Percentiles rank a stretch among this genome's conserved stretches.
Evolutionary conservation across 768 basidiomycete genomes (phyloP).

Genomic region (Podaxis carcinomalis): DNA sequence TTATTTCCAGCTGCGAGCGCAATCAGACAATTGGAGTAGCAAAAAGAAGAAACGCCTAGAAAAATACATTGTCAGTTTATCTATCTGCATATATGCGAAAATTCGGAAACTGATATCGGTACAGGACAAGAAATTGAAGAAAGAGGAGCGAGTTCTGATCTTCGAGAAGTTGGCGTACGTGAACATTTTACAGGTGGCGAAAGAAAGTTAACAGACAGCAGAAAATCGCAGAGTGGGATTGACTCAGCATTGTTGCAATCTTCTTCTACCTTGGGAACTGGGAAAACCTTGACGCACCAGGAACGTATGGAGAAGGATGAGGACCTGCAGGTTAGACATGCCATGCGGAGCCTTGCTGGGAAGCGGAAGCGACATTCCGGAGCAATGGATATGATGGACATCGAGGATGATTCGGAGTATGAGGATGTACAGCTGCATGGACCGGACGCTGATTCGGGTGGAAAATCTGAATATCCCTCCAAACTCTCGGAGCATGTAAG

Average conservation of each 20-base stretch:
- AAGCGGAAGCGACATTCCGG: slow-evolving; percentile 46
- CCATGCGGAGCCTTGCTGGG: slow-evolving; percentile 42
- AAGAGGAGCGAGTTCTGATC: slow-evolving; percentile 75
- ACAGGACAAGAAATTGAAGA: slow-evolving; percentile 89
- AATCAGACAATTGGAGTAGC: slow-evolving; percentile 68
- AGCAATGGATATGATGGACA: slow-evolving; percentile 33
- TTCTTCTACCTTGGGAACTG: slow-evolving; percentile 81
- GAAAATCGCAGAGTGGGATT: slow-evolving; percentile 21
- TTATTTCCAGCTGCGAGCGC: slow-evolving; percentile 35
- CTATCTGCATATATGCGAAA: not conserved
- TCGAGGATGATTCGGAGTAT: slow-evolving; percentile 22
- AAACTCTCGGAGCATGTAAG: not conserved
- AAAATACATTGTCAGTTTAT: slow-evolving; percentile 75
- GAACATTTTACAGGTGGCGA: not conserved
- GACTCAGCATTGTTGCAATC: slow-evolving; percentile 62
- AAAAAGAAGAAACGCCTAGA: slow-evolving; percentile 90
- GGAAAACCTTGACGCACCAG: slow-evolving; percentile 55
- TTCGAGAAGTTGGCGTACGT: slow-evolving; percentile 82
- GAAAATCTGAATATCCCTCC: slow-evolving; percentile 8
- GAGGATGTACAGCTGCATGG: slow-evolving; percentile 23
- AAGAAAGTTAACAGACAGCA: slow-evolving; percentile 1
- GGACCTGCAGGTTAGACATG: slow-evolving; percentile 52
- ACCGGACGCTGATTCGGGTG: slow-evolving; percentile 4
- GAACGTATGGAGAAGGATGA: slow-evolving; percentile 56
- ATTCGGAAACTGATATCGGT: slow-evolving; percentile 4